Base-by-base conservation (phyloP, 2,329 filamentous ascomycete genomes). In the Diaporthe vexans region DNA sequence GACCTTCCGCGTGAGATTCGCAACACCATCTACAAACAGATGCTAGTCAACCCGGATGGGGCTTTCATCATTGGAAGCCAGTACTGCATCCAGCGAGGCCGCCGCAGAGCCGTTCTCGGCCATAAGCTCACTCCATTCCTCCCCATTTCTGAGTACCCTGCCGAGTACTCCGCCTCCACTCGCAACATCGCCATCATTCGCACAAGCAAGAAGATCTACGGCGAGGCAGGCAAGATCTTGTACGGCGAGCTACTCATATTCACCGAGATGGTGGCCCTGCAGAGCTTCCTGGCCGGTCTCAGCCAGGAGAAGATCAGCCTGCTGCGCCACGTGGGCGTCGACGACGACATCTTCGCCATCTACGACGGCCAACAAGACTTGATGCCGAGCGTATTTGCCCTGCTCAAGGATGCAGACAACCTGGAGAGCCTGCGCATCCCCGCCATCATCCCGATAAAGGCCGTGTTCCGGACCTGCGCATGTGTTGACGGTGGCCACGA, bases 171-270 rank as follows among this genome's bases (percentile, higher is more conserved):
- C 1, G 24, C 51, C 6, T 57, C 19, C 11, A 10, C n/a, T 21
- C 29, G 19, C 19, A 59, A 71, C 9, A n/a, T 61, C 8, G 43
- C 13, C 1, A 3, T 71, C 29, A 54, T 71, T 4, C 56, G 56
- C 7, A 40, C 56, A 10, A 26, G 56, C 68, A 71, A 71, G n/a
- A 9, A 19, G 0, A n/a, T 71, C 40, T 13, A 35, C 54, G 29
- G 26, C 40, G 68, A 71, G 56, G 68, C 56, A 4, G 24, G 15
- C 8, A 9, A 4, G 7, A 59, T 71, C 21, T 3, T 71, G 10
- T 71, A 71, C 56, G 56, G 54, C 40, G 40, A 71, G 43, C 21
- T 9, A n/a, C 24, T 71, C 40, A 7, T 17, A 1, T 71, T 71
- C 26, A 1, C 3, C 21, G 10, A 52, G 10, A 11, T n/a, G 9